Base-by-base conservation (phyloP, 2,329 filamentous ascomycete genomes). In the Penicillium rolfsii region DNA sequence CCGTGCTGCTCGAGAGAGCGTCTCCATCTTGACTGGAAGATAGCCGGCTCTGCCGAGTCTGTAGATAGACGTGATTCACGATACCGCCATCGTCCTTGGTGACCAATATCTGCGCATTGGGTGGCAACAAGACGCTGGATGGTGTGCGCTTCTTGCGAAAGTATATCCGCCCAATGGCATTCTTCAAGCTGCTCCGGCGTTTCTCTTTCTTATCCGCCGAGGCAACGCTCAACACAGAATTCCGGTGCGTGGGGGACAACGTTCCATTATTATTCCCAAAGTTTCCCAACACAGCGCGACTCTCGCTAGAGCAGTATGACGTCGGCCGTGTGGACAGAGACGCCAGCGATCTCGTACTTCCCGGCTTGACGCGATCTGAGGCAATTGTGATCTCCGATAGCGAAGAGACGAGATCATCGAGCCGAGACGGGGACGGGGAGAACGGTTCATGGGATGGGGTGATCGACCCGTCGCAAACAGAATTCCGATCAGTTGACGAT, bases 261-360 rank as follows among this genome's bases (percentile, higher is more conserved):
- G 65, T 53, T 14, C 64, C 68, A n/a, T 60, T 53, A 26, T 62
- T 50, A 30, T 60, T 64, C 33, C 67, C 67, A 19, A 60, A 52
- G 26, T 66, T 67, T 4, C 57, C 33, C 16, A 60, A 63, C 0
- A 64, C 58, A 5, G 65, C 45, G 19, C 67, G 72, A 35, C 71
- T 74, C 55, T 78, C 75, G 46, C 62, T 74, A 3, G 75, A 77
- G 60, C 73, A 75, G 56, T 70, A 77, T 4, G 75, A 77, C 5
- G 76, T 77, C 9, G 76, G 77, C 19, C 76, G 73, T 7, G 76
- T 79, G 5, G 76, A 79, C 5, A 74, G 64, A 6, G 77, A 79
- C 24, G 72, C 71, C 28, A 76, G 65, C 41, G 77, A 79, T 41
- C 76, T 75, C 26, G 72, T 68, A 63, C 76, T 78, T 4, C 71